Evolutionary conservation across 306 rosid genomes (phyloP).

Genomic region (Ammopiptanthus mongolicus): DNA sequence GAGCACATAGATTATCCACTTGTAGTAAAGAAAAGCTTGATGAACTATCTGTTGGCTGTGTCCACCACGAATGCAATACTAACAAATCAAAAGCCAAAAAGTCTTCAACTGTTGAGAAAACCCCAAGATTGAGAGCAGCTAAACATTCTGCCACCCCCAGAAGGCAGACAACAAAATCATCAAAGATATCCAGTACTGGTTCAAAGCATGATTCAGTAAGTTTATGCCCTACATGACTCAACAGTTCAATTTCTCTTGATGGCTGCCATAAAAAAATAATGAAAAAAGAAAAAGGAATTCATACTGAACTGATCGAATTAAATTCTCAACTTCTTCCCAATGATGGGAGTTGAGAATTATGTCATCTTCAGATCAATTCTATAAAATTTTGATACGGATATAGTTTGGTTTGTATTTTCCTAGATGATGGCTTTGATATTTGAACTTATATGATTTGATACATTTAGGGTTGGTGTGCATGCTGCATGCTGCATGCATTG

Average conservation of each 20-base stretch:
- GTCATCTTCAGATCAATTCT: neutral
- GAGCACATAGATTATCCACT: constrained; percentile 36
- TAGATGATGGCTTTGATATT: neutral
- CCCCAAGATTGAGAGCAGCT: constrained; percentile 35
- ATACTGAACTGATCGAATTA: neutral
- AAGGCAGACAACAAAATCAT: constrained; percentile 37
- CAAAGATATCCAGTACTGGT: constrained; percentile 27
- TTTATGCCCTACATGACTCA: neutral
- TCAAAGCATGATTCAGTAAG: constrained; percentile 61
- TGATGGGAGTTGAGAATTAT: neutral
- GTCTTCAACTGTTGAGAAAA: constrained; percentile 38
- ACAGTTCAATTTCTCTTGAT: constrained; percentile 3
- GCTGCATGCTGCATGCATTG: neutral
- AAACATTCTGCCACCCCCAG: constrained; percentile 43
- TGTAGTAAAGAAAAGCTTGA: constrained; percentile 34
- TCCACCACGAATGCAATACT: constrained; percentile 23
- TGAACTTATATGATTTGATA: neutral
- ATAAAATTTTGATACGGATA: neutral
- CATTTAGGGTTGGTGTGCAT: neutral
- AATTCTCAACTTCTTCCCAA: neutral
- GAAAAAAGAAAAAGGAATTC: neutral
- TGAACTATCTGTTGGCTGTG: constrained; percentile 34
- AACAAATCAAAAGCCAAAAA: constrained; percentile 43
- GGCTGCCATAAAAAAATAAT: neutral
- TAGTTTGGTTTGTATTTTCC: neutral